Percentiles rank a stretch among this genome's conserved stretches.
These are phyloP conservation scores for Salix suchowensis DNA, from an alignment of 345 rosid genomes.

Conservation along the genomic window DNA sequence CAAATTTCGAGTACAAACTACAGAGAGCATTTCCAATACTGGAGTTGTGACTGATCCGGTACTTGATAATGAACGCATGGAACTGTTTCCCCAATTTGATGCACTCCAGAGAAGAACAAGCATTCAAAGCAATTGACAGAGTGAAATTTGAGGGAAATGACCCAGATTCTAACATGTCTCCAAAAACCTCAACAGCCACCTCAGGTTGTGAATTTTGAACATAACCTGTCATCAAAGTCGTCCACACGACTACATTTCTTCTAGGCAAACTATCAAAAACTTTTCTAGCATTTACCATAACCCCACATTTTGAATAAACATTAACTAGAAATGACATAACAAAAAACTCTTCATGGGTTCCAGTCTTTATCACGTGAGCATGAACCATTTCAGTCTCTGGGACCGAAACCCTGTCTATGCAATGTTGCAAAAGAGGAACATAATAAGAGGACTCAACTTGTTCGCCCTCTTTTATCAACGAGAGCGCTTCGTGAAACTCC, in stretches of 20 bases:
- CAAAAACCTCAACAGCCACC: constrained; percentile 34
- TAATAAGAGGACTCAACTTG: constrained; percentile 31
- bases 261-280: constrained; percentile 32
- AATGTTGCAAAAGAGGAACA: constrained; percentile 45
- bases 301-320: constrained; percentile 49
- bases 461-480: constrained; percentile 22
- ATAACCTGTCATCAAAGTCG: constrained; percentile 42
- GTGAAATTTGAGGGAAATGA: constrained; percentile 44
- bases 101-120: constrained; percentile 37
- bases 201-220: constrained; percentile 44
- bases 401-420: constrained; percentile 35
- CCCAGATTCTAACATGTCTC: constrained; percentile 40
- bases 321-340: constrained; percentile 41
- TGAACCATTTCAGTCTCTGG: constrained; percentile 33
- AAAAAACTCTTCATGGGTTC: constrained; percentile 31
- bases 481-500: constrained; percentile 35
- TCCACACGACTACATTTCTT: constrained; percentile 43
- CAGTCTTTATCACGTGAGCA: constrained; percentile 46
- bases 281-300: constrained; percentile 32
- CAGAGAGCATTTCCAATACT: constrained; percentile 64
- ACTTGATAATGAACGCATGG: constrained; percentile 48
- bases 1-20: constrained; percentile 47
- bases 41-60: constrained; percentile 32
- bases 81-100: constrained; percentile 44
- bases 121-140: constrained; percentile 43